Conservation (phyloP, 805 yeast genomes). For the Metschnikowia vanudenii region DNA sequence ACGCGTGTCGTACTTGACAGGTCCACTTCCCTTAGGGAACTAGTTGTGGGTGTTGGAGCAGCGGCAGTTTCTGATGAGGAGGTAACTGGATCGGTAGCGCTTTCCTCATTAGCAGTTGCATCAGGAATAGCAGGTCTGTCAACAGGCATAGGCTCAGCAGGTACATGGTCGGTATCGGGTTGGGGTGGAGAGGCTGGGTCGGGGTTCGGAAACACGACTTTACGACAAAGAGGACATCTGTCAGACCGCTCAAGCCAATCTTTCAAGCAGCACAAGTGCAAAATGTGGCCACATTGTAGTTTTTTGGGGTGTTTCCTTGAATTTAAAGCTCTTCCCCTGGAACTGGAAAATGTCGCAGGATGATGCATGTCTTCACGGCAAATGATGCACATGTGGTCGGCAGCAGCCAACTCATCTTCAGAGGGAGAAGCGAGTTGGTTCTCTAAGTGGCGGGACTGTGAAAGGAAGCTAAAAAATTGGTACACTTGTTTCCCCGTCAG, state of each 20-base stretch:
- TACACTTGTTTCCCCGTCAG: constrained; percentile 32
- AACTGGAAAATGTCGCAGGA: constrained; percentile 33
- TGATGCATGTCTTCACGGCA: constrained; percentile 87
- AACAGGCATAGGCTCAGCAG: constrained; percentile 4
- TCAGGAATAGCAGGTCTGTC: not conserved
- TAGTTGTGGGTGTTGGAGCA: no score
- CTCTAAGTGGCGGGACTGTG: constrained; percentile 63
- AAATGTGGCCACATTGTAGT: constrained; percentile 79
- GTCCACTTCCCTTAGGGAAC: no score
- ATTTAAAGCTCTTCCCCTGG: constrained; percentile 23
- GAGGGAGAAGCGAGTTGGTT: constrained; percentile 62
- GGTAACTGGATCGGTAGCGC: not conserved
- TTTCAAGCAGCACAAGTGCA: constrained; percentile 86
- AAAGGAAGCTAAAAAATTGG: constrained; percentile 49
- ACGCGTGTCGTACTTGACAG: no score
- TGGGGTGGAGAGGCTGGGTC: not conserved
- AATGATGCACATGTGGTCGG: constrained; percentile 73
- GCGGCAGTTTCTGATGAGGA: no score
- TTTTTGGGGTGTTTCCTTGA: constrained; percentile 63
- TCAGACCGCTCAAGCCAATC: constrained; percentile 92
- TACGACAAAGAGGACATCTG: constrained; percentile 89
- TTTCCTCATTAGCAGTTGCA: constrained; percentile 5
- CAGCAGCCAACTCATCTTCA: constrained; percentile 50
- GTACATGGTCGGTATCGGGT: not conserved
- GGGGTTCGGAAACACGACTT: constrained; percentile 48